phyloP scores from a whole-genome alignment of 2,329 filamentous ascomycete genomes.

The Teratosphaeria epicoccoides region DNA sequence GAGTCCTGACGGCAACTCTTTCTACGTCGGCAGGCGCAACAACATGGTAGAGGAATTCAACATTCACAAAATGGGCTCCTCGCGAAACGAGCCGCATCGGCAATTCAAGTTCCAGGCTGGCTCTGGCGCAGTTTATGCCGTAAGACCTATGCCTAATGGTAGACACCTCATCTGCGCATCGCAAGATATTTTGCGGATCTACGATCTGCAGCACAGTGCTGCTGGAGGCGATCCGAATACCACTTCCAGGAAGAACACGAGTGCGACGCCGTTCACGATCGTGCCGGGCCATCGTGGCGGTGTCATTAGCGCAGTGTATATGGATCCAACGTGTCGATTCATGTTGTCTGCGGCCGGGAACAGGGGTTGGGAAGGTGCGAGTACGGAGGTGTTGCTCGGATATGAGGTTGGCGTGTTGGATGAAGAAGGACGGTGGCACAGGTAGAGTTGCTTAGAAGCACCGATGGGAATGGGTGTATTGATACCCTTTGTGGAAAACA shows the following conservation, averaged over 20 bases:
- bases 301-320: constrained; percentile 73
- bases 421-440: constrained; percentile 21
- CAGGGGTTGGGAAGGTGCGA: constrained; percentile 84
- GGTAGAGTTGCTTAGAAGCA: no score
- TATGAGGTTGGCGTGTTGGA: constrained; percentile 62
- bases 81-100: constrained; percentile 60
- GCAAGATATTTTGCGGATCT: constrained; percentile 85
- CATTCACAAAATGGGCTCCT: constrained; percentile 53
- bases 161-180: constrained; percentile 87
- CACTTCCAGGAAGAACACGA: background rate
- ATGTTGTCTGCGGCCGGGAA: constrained; percentile 91
- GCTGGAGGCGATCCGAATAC: background rate
- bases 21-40: constrained; percentile 86
- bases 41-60: constrained; percentile 90
- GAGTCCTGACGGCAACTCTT: constrained; percentile 89
- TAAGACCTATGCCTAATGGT: constrained; percentile 85
- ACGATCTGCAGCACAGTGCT: constrained; percentile 54
- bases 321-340: constrained; percentile 79
- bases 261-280: constrained; percentile 85
- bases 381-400: constrained; percentile 82
- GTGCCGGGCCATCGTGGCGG: constrained; percentile 83
- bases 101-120: constrained; percentile 80
- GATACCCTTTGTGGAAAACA: background rate
- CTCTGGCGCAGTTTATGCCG: constrained; percentile 78
- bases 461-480: no score